Evolutionary conservation across 345 rosid genomes (phyloP).

Genomic region (Eucalyptus cloeziana): DNA sequence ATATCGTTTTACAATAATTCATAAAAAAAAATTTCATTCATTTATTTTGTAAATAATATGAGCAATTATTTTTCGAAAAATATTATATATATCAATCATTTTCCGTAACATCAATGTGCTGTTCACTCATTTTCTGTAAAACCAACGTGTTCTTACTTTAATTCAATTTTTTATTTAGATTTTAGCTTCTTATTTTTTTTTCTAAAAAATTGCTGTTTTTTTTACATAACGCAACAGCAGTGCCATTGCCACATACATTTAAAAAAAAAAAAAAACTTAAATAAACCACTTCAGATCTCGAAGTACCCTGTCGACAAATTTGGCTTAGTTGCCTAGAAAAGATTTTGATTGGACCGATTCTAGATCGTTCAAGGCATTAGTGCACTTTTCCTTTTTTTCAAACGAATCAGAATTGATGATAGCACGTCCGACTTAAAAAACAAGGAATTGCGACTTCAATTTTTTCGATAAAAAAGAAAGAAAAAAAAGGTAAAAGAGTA

Average conservation of each 20-base stretch:
- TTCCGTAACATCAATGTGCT: too few species aligned
- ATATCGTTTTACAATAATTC: too few species aligned
- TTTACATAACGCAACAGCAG: too few species aligned
- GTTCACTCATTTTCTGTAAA: background rate
- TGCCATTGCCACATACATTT: background rate
- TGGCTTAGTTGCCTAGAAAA: background rate
- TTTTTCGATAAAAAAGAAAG: rapidly evolving
- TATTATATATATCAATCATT: too few species aligned
- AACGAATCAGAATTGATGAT: background rate
- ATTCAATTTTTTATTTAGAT: background rate
- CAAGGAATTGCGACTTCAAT: background rate
- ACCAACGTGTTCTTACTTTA: background rate
- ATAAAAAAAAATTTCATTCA: too few species aligned
- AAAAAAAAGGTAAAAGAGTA: background rate
- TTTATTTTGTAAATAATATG: too few species aligned
- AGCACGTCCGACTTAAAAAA: background rate
- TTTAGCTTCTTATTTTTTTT: background rate
- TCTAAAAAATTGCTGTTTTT: background rate
- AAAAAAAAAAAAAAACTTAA: too few species aligned
- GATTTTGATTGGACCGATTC: background rate
- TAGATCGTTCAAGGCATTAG: background rate
- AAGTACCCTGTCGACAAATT: background rate
- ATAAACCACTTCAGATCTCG: background rate
- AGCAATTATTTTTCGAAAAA: too few species aligned
- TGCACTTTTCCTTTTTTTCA: background rate